Conservation (phyloP, 1,284 basidiomycete species). For the Ceratobasidium sp. region DNA sequence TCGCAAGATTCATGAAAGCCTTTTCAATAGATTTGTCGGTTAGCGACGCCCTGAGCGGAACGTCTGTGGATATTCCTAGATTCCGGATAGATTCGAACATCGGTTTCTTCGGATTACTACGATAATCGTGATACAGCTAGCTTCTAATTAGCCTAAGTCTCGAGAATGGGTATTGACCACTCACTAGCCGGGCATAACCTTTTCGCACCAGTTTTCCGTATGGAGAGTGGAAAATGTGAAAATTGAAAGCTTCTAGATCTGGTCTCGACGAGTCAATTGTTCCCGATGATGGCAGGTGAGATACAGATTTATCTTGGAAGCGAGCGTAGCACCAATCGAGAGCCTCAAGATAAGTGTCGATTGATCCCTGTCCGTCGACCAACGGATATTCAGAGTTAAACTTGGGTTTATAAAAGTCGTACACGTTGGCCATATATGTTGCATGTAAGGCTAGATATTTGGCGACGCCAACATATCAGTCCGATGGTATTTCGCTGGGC, state of each 20-base stretch:
- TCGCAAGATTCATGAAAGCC: conserved; percentile 83
- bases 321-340: conserved; percentile 90
- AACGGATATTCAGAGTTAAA: conserved; percentile 94
- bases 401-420: conserved; percentile 98
- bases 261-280: conserved; percentile 51
- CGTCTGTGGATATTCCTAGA: conserved; percentile 74
- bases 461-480: no score
- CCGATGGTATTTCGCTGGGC: no score
- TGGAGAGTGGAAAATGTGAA: conserved; percentile 91
- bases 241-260: conserved; percentile 82
- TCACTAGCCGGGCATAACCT: conserved; percentile 85
- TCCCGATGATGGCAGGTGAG: not conserved
- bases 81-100: conserved; percentile 81
- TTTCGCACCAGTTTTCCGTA: conserved; percentile 99
- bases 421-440: conserved; percentile 96
- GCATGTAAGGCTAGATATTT: conserved; percentile 86
- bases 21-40: conserved; percentile 96
- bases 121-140: conserved; percentile 88
- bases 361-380: conserved; percentile 96
- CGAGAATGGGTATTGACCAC: not conserved
- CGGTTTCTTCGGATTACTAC: conserved; percentile 79
- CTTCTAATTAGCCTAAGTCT: not conserved
- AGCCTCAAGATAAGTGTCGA: conserved; percentile 94
- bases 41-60: conserved; percentile 79
- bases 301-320: conserved; percentile 85